These are phyloP conservation scores for Apiospora arundinis DNA, from an alignment of 2,329 filamentous ascomycete genomes.

Conservation along the genomic window DNA sequence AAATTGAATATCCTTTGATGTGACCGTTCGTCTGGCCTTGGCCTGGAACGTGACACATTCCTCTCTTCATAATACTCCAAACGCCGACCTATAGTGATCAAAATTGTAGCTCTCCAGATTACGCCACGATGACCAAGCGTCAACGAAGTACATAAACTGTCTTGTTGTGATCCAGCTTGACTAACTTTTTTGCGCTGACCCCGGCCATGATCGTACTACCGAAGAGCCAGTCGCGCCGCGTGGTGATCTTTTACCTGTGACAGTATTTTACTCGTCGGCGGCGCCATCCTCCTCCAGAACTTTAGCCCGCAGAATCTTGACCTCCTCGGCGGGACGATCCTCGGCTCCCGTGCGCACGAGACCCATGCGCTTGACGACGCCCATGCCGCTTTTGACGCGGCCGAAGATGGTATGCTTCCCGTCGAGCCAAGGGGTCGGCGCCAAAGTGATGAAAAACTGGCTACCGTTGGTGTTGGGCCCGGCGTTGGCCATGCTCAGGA, in stretches of 20 bases:
- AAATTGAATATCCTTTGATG: constrained; percentile 4
- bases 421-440: constrained; percentile 95
- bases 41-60: constrained; percentile 1
- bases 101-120: constrained; percentile 1
- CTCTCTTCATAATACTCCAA: constrained; percentile 5
- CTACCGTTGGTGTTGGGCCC: constrained; percentile 94
- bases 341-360: constrained; percentile 77
- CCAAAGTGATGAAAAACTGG: constrained; percentile 98
- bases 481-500: constrained; percentile 96
- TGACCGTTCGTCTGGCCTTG: neutral
- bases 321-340: constrained; percentile 95
- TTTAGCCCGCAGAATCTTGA: constrained; percentile 75
- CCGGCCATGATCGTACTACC: neutral
- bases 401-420: constrained; percentile 97
- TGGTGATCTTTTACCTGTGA: neutral
- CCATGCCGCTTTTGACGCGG: constrained; percentile 84
- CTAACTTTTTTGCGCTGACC: neutral
- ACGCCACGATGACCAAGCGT: neutral
- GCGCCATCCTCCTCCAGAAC: neutral
- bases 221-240: neutral
- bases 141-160: neutral
- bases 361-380: constrained; percentile 96
- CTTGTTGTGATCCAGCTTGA: neutral
- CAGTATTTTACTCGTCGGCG: neutral
- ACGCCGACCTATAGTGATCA: constrained; percentile 4